Evolutionary conservation across 768 basidiomycete genomes (phyloP).

Genomic region (Phlegmacium glaucopus): DNA sequence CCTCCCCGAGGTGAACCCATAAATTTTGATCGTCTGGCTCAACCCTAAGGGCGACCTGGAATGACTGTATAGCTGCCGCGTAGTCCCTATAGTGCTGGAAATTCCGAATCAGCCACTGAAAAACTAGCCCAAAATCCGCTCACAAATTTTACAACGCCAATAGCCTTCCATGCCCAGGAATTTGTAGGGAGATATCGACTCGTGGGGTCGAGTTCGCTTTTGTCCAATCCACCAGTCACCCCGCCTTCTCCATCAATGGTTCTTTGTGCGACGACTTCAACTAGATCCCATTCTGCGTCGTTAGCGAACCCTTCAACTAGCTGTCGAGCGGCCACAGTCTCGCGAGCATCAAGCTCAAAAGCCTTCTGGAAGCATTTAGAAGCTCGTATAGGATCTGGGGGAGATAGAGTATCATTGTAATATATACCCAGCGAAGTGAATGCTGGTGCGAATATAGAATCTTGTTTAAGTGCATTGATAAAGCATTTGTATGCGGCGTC

Average conservation of each 20-base stretch:
- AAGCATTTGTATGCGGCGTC: constrained; percentile 77
- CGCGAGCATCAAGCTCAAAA: constrained; percentile 91
- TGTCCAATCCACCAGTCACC: constrained; percentile 51
- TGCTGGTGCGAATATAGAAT: constrained; percentile 78
- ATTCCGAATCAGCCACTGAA: background rate
- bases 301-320: constrained; percentile 90
- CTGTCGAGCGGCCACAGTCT: constrained; percentile 78
- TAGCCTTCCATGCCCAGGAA: constrained; percentile 97
- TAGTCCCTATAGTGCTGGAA: constrained; percentile 66
- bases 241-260: constrained; percentile 95
- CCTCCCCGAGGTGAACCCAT: constrained; percentile 93
- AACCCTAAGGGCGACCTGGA: constrained; percentile 83
- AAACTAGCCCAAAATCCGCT: constrained; percentile 25
- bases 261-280: constrained; percentile 89
- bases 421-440: constrained; percentile 93
- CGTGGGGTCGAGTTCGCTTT: constrained; percentile 29
- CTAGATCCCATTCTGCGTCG: constrained; percentile 92
- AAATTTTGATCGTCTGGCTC: constrained; percentile 71
- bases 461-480: constrained; percentile 74
- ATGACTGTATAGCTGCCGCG: constrained; percentile 70
- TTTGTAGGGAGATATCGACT: constrained; percentile 71
- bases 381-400: constrained; percentile 80
- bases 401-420: constrained; percentile 67
- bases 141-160: constrained; percentile 89
- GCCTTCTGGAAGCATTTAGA: constrained; percentile 98